Percentiles rank a stretch among this genome's conserved stretches.
Conservation (phyloP, 192 early-diverging fungal genomes). For the Backusella morwellensis region DNA sequence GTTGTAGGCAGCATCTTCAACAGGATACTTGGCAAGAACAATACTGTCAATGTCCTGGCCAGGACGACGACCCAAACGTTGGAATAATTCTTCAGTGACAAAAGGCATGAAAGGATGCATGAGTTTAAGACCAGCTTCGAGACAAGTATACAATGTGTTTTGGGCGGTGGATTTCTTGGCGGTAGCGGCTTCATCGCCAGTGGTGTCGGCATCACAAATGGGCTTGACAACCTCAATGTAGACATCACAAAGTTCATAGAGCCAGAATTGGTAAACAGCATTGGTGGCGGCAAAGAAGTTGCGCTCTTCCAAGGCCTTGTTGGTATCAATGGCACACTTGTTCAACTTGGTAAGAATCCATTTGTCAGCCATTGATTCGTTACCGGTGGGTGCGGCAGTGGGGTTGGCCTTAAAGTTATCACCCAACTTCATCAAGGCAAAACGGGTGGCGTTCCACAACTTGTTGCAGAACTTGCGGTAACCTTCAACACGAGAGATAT, state of each 20-base stretch:
- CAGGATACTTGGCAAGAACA: constrained; percentile 67
- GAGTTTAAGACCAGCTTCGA: constrained; percentile 88
- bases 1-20: constrained; percentile 50
- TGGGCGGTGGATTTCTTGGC: constrained; percentile 58
- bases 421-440: constrained; percentile 96
- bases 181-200: constrained; percentile 43
- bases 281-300: constrained; percentile 94
- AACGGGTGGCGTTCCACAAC: constrained; percentile 97
- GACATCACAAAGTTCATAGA: constrained; percentile 96
- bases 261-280: constrained; percentile 90
- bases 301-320: constrained; percentile 71
- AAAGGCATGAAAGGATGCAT: constrained; percentile 99
- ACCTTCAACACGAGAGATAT: constrained; percentile 94
- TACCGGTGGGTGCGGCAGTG: constrained; percentile 57
- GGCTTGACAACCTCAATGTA: constrained; percentile 96
- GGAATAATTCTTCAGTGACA: constrained; percentile 98
- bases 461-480: constrained; percentile 99
- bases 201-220: constrained; percentile 67
- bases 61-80: constrained; percentile 84
- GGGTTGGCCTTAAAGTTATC: constrained; percentile 74
- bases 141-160: constrained; percentile 93
- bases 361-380: constrained; percentile 83
- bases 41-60: constrained; percentile 69
- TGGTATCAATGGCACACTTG: constrained; percentile 72
- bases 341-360: constrained; percentile 95